Evolutionary conservation across 1,284 basidiomycete species (phyloP), one percentile per base, ranked within the genome.

Genomic region (Schizopora paradoxa): DNA sequence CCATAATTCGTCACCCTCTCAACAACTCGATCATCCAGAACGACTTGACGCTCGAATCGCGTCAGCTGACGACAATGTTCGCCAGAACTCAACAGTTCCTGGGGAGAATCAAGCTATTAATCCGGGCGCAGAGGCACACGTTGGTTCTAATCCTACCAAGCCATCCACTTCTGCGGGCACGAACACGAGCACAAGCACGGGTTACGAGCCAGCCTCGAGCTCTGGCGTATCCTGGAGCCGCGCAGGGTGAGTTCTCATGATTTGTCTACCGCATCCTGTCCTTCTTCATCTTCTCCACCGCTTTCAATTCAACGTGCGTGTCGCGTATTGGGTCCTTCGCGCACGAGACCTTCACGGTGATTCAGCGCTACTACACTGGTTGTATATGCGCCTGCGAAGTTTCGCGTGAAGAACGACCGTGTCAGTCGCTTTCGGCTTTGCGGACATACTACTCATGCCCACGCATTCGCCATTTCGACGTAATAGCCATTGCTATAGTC

Each of bases 161-260:
- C n/a, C n/a, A n/a, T n/a, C n/a, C n/a, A n/a, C n/a, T n/a, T n/a
- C n/a, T n/a, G 32, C 36, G 29, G 40, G 35, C 26, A 40, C 16
- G 13, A 34, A 8, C 36, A 26, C 40, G 36, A 14, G 36, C 33
- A 48, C 28, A 40, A 37, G 39, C 22, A 11, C 41, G 22, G 29
- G 6, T 35, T 34, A 16, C 23, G 18, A 41, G 22, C 32, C 19
- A 34, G 31, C n/a, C 33, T n/a, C 27, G 47, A 48, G 22, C 36
- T 37, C 36, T 31, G 28, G 31, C 35, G 36, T n/a, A n/a, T 48
- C 47, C 19, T 48, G 47, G 47, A 28, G 41, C 6, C 41, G 47
- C 22, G 47, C 47, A 13, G 47, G 47, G 47, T 48, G 36, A 48
- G 47, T 48, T 26, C 28, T 28, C n/a, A 16, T 27, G 23, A 37